phyloP scores from a whole-genome alignment of 1,284 basidiomycete species.

The Microbotryum silenes-acaulis region DNA sequence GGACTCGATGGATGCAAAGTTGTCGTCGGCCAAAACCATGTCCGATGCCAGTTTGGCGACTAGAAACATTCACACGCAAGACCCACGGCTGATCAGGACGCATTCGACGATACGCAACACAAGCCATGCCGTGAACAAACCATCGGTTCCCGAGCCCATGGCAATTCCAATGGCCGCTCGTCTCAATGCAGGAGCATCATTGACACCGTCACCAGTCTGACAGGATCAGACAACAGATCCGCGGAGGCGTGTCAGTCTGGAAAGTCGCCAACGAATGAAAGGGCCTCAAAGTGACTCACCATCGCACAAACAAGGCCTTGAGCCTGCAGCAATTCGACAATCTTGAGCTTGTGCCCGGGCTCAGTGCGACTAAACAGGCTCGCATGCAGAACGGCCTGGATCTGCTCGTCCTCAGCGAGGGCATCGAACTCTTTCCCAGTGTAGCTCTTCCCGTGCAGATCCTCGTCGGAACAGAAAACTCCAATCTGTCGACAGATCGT shows the following conservation, averaged over 20 bases:
- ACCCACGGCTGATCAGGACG: background rate
- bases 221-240: background rate
- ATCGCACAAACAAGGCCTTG: slow-evolving; percentile 95
- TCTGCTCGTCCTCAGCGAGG: slow-evolving; percentile 68
- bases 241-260: background rate
- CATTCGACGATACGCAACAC: background rate
- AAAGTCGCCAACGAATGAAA: slow-evolving; percentile 1
- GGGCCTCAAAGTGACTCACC: slow-evolving; percentile 49
- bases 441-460: slow-evolving; percentile 72
- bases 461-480: slow-evolving; percentile 63
- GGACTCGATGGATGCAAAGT: slow-evolving; percentile 45
- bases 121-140: slow-evolving; percentile 24
- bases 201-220: slow-evolving; percentile 73
- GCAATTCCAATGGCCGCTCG: slow-evolving; percentile 45
- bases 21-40: slow-evolving; percentile 46
- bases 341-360: slow-evolving; percentile 86
- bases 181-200: slow-evolving; percentile 45
- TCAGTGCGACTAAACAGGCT: slow-evolving; percentile 89
- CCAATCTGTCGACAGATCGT: slow-evolving; percentile 95
- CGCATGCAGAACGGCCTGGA: slow-evolving; percentile 74
- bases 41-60: slow-evolving; percentile 44
- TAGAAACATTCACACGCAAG: background rate
- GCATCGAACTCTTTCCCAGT: slow-evolving; percentile 88
- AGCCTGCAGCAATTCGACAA: slow-evolving; percentile 90
- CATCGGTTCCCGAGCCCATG: slow-evolving; percentile 46